These are phyloP conservation scores for Solanum bulbocastanum DNA, from an alignment of 257 asterid genomes.

Conservation along the genomic window DNA sequence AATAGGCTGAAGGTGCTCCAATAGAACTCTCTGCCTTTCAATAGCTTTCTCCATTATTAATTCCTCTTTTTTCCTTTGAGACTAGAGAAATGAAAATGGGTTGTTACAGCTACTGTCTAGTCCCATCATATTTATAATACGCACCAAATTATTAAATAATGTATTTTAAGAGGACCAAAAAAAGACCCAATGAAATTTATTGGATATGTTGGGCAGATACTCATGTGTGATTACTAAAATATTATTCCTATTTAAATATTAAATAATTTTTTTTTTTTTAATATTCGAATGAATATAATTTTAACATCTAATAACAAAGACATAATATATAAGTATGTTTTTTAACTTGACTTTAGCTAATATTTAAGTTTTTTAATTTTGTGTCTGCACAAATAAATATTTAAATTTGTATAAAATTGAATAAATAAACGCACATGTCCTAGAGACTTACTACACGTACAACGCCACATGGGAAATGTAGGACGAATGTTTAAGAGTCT, in stretches of 20 bases:
- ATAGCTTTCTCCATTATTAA: conserved; percentile 59
- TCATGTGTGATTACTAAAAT: not conserved
- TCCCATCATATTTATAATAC: not conserved
- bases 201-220: not conserved
- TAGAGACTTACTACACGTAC: too few relatives aligned
- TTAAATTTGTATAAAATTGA: too few relatives aligned
- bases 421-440: too few relatives aligned
- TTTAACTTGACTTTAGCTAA: too few relatives aligned
- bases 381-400: fast-evolving
- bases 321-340: too few relatives aligned
- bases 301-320: not conserved
- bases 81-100: not conserved
- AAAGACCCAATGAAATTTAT: not conserved
- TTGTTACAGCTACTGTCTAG: not conserved
- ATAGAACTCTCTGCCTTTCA: conserved; percentile 51
- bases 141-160: not conserved
- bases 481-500: too few relatives aligned
- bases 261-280: not conserved
- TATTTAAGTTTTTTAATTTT: too few relatives aligned
- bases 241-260: not conserved
- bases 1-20: conserved; percentile 47
- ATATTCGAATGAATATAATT: not conserved
- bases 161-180: not conserved
- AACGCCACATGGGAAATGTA: too few relatives aligned
- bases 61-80: not conserved